Percentiles rank a stretch among this genome's conserved stretches.
phyloP scores from a whole-genome alignment of 2,329 filamentous ascomycete species.

The Colletotrichum sp. region DNA sequence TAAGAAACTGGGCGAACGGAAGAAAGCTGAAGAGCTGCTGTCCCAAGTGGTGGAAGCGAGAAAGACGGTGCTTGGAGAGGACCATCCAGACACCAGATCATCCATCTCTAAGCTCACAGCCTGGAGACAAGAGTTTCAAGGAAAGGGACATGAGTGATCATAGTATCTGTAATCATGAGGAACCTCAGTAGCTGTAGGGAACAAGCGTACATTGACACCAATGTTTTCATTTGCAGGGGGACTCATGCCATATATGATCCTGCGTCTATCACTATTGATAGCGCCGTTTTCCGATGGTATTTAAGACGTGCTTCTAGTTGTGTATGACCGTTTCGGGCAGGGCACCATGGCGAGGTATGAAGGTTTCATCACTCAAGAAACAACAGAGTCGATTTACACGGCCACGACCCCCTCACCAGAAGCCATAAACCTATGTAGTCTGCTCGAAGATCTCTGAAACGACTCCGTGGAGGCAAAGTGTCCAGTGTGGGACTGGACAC shows the following conservation, averaged over 20 bases:
- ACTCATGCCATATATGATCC: not conserved
- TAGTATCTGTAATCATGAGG: not conserved
- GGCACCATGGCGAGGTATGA: not conserved
- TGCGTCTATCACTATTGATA: not conserved
- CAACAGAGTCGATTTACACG: not conserved
- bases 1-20: rapidly evolving
- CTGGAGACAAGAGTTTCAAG: not conserved
- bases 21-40: not conserved
- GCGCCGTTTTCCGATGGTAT: not conserved
- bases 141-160: not conserved
- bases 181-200: not conserved
- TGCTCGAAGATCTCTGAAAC: not conserved
- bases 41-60: not conserved
- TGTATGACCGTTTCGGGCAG: not conserved
- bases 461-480: not conserved
- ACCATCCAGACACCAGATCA: not conserved
- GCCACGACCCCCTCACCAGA: rapidly evolving
- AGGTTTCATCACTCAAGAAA: not conserved
- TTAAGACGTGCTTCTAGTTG: not conserved
- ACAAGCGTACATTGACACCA: not conserved
- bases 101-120: not conserved
- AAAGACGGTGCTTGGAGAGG: not conserved
- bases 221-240: not conserved
- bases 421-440: not conserved
- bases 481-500: not conserved